Percentiles rank a stretch among this genome's conserved stretches.
Evolutionary conservation across 2,329 filamentous ascomycete genomes (phyloP).

Genomic region (Fusarium sp.): DNA sequence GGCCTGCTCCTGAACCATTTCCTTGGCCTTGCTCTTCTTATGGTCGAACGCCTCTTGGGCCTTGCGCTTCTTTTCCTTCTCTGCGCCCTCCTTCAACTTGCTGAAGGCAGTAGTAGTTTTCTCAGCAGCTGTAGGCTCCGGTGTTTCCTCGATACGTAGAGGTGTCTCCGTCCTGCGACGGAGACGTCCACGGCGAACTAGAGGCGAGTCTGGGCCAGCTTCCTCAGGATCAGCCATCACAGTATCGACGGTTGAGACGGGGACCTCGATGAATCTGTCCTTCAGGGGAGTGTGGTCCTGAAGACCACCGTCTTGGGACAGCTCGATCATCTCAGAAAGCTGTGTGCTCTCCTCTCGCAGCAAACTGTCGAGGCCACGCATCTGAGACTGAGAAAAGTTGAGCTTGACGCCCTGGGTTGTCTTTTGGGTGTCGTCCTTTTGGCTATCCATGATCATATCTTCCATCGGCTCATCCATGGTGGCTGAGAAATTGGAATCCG

Average conservation of each 20-base stretch:
- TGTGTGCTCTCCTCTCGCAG: conserved; percentile 68
- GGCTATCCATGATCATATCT: conserved; percentile 62
- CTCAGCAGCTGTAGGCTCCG: conserved; percentile 31
- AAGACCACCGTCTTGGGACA: conserved; percentile 86
- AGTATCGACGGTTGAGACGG: conserved; percentile 78
- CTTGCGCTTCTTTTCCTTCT: conserved; percentile 65
- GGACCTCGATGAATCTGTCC: conserved; percentile 72
- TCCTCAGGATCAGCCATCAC: conserved; percentile 61
- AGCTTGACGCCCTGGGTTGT: conserved; percentile 63
- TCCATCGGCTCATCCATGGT: conserved; percentile 68
- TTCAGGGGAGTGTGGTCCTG: conserved; percentile 78
- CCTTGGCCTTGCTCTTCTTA: conserved; percentile 87
- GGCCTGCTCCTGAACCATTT: conserved; percentile 91
- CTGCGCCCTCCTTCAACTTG: conserved; percentile 75
- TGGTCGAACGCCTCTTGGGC: conserved; percentile 75
- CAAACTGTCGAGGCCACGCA: conserved; percentile 69
- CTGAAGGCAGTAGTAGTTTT: conserved; percentile 69
- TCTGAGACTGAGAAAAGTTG: conserved; percentile 71
- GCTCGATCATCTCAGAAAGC: conserved; percentile 76
- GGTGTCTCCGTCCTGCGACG: conserved; percentile 55
- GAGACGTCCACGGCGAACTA: conserved; percentile 70
- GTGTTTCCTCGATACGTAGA: conserved; percentile 34
- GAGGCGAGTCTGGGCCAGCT: conserved; percentile 71
- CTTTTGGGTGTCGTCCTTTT: conserved; percentile 51
- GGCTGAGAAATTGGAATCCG: conserved; percentile 72